Base-by-base conservation (phyloP, 2,329 filamentous ascomycete genomes). In the Ascochyta pisi region DNA sequence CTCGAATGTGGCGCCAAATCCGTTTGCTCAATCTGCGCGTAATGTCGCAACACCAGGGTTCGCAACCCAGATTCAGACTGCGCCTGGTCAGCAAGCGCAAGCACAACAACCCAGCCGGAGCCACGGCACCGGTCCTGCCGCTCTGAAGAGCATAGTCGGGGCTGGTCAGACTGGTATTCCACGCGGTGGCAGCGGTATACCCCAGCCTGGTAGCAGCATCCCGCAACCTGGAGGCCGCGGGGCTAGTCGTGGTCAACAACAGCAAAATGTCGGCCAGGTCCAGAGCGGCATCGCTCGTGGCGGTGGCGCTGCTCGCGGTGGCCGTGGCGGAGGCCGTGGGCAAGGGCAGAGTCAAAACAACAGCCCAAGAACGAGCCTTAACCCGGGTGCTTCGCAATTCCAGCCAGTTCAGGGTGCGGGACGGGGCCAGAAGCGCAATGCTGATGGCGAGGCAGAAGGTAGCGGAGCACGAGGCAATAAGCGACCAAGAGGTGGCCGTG, bases 301-400 rank as follows among this genome's bases (percentile, higher is more conserved):
- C 10, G 69, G 73, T 35, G 71, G 69, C 26, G 69, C 68, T 9
- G 53, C 63, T 6, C 59, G 70, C 34, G 66, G 72, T 16, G 63
- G 62, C n/a, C 58, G 64, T 40, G 59, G 68, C 8, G 59, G 66
- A 8, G 56, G 61, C 9, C 54, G 65, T 19, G 63, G 65, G 3
- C 60, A 63, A 19, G 63, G 61, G 4, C 62, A 61, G 19, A 63
- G 56, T 19, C 61, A 67, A 29, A 66, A 64, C 16, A 63, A 58
- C 45, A 67, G 63, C 13, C 66, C 69, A 0, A 62, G 67, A 2
- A 60, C 62, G 5, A 65, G 62, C 3, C 61, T 78, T 58, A 78
- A 76, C 39, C 69, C 75, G 1, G 65, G 62, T 16, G 76, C 76
- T 1, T 56, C 54, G 44, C 65, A 69, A 5, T 78, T 77, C 43